A percentile compares a stretch with the other conserved stretches of the same genome.
Evolutionary conservation across 805 yeast genomes (phyloP).

Genomic region (Candida nanaspora): DNA sequence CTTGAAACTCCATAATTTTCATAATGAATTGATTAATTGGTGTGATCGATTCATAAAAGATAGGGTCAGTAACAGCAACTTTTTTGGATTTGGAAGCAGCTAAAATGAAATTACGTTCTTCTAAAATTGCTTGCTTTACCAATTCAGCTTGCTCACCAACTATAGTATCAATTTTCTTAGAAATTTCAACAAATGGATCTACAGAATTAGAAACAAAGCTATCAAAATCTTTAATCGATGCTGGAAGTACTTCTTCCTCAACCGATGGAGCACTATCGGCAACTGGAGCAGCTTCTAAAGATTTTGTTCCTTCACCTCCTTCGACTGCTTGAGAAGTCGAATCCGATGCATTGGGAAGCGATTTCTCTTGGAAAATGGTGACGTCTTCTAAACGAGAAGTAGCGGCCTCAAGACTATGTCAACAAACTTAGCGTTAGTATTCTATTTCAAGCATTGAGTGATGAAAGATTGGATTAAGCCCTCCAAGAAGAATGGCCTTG

Average conservation of each 20-base stretch:
- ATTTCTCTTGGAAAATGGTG: conserved; percentile 67
- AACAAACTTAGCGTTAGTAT: conserved; percentile 1
- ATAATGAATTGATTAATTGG: conserved; percentile 64
- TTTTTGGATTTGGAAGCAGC: conserved; percentile 56
- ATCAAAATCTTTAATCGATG: conserved; percentile 47
- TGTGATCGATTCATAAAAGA: conserved; percentile 45
- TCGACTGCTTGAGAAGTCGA: conserved; percentile 6
- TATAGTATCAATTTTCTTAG: conserved; percentile 47
- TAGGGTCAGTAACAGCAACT: conserved; percentile 52
- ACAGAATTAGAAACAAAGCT: conserved; percentile 43
- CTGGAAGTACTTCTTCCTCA: conserved; percentile 24
- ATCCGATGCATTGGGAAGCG: conserved; percentile 15
- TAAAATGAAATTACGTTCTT: conserved; percentile 51
- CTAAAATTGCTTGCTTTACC: conserved; percentile 47
- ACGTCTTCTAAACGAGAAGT: conserved; percentile 89
- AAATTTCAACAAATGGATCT: conserved; percentile 50
- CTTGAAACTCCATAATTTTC: conserved; percentile 59
- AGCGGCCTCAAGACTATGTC: conserved; percentile 76
- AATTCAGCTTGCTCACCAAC: conserved; percentile 49
- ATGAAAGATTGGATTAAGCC: no score
- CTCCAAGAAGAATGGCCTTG: no score
- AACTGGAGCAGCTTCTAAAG: conserved; percentile 12
- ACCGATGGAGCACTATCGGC: conserved; percentile 14
- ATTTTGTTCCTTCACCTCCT: conserved; percentile 11
- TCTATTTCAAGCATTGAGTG: no score